These are phyloP conservation scores for Melanogaster broomeanus DNA, from an alignment of 768 basidiomycete genomes.

Conservation along the genomic window DNA sequence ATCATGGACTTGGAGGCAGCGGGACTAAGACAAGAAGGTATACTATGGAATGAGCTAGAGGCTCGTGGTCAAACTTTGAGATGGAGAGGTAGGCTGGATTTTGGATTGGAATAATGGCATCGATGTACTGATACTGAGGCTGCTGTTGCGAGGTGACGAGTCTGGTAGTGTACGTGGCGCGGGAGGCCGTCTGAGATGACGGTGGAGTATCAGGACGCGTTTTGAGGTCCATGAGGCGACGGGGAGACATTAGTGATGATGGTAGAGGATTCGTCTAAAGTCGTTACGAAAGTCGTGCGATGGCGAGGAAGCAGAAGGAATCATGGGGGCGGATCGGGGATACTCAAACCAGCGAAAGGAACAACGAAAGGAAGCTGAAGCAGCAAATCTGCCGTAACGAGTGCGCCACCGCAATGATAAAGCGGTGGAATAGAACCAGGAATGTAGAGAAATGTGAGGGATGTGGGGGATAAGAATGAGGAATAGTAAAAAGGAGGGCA, in stretches of 20 bases:
- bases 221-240: background rate
- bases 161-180: conserved; percentile 22
- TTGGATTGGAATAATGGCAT: conserved; percentile 19
- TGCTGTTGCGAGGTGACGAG: conserved; percentile 8
- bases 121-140: conserved; percentile 12
- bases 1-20: conserved; percentile 9
- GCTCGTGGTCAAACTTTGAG: conserved; percentile 10
- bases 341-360: conserved; percentile 12
- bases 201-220: conserved; percentile 8
- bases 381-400: conserved; percentile 24
- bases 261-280: conserved; percentile 11
- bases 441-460: conserved; percentile 14
- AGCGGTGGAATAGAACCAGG: conserved; percentile 13
- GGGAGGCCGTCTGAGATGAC: conserved; percentile 14
- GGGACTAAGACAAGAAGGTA: conserved; percentile 22
- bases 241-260: conserved; percentile 7
- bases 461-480: conserved; percentile 11
- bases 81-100: conserved; percentile 20
- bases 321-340: conserved; percentile 31
- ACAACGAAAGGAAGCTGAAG: conserved; percentile 11
- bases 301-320: conserved; percentile 22
- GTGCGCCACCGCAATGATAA: conserved; percentile 8
- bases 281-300: conserved; percentile 25
- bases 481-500: conserved; percentile 9
- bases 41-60: conserved; percentile 12